phyloP scores from a whole-genome alignment of 768 basidiomycete species.

The Leccinum rimulosum region DNA sequence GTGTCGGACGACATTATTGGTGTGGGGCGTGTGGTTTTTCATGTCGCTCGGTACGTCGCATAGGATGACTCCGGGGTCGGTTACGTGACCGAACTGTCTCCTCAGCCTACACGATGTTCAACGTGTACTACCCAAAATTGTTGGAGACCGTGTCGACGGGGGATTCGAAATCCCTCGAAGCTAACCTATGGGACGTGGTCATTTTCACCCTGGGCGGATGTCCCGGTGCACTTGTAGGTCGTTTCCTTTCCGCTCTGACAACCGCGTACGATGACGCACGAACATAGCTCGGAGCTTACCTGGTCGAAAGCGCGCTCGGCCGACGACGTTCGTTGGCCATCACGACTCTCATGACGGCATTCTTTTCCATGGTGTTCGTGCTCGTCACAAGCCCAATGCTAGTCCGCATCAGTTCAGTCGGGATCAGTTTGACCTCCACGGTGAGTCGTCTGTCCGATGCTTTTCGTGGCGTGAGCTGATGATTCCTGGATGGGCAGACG shows the following conservation, averaged over 20 bases:
- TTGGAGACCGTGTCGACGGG: slow-evolving; percentile 52
- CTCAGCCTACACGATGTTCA: slow-evolving; percentile 89
- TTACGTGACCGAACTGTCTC: background rate
- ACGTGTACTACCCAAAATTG: slow-evolving; percentile 85
- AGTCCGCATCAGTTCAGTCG: slow-evolving; percentile 67
- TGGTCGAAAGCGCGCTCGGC: slow-evolving; percentile 71
- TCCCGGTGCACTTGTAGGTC: slow-evolving; percentile 75
- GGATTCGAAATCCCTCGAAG: slow-evolving; percentile 46
- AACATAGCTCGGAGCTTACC: slow-evolving; percentile 74
- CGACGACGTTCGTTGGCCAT: slow-evolving; percentile 69
- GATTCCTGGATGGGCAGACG: slow-evolving; percentile 38
- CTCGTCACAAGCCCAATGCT: slow-evolving; percentile 54
- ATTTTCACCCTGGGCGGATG: slow-evolving; percentile 83
- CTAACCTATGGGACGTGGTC: slow-evolving; percentile 81
- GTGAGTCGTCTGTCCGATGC: slow-evolving; percentile 13
- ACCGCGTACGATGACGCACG: background rate
- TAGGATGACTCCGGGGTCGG: background rate
- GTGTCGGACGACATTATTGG: slow-evolving; percentile 70
- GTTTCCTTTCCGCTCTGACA: background rate
- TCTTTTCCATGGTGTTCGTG: slow-evolving; percentile 71
- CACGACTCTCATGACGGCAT: slow-evolving; percentile 72
- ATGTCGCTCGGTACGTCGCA: slow-evolving; percentile 68
- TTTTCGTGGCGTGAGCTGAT: background rate
- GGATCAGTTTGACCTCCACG: slow-evolving; percentile 75
- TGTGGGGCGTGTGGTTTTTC: slow-evolving; percentile 75